Evolutionary conservation across 768 basidiomycete species (phyloP), one percentile per base, ranked within the genome.

Genomic region (Trametes elegans): DNA sequence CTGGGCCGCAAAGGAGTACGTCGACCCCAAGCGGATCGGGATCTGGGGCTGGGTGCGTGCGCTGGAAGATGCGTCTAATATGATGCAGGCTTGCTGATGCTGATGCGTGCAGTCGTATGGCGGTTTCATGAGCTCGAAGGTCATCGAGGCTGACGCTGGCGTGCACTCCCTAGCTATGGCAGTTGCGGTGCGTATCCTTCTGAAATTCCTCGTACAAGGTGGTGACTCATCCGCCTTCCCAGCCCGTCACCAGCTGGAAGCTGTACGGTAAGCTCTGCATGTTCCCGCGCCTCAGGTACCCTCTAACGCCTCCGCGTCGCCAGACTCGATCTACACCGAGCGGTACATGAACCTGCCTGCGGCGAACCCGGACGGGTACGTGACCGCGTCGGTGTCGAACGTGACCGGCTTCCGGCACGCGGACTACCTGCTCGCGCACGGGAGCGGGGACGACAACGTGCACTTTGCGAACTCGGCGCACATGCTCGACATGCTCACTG

Each of bases 261-360:
- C 66, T 91, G 46, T 91, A 93, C 61, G 88, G 87, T 88, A 65
- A 68, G 79, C 24, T 45, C 53, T 31, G 35, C 8, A 5, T 49
- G 28, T 35, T 53, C 43, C 10, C 14, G 23, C 19, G 16, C 28
- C 13, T 27, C 16, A 18, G 46, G 0, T 9, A 27, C 21, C 1
- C 14, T 26, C 28, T 51, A n/a, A 42, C 35, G 16, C 8, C 28
- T 32, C 46, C 7, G 29, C 10, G n/a, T 29, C 18, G 58, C 46
- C 62, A 90, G 94, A 98, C 73, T 88, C 93, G 0, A 88, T 98
- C 60, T 98, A 98, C 70, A 99, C 97, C 2, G 97, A 99, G 63
- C 85, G 97, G 16, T 98, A 98, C 77, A 94, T 98, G 94, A 83
- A 85, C 61, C 78, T 90, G 23, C 94, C 94, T 0, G 68, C 76